Evolutionary conservation across 2,329 filamentous ascomycete species (phyloP).

Genomic region (Periconia sp.): DNA sequence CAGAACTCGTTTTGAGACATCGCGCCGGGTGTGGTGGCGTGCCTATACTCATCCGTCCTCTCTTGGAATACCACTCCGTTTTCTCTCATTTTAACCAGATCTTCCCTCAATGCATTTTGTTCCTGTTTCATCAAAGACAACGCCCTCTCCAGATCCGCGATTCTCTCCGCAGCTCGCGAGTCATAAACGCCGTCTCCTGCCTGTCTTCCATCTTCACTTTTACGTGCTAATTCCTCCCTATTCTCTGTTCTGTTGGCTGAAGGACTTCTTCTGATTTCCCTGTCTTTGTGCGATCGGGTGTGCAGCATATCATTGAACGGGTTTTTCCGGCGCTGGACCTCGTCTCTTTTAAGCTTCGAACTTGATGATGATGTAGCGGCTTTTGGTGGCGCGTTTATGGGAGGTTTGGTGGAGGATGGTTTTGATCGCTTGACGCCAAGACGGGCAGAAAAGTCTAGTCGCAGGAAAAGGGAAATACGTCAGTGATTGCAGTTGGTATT

Average conservation of each 20-base stretch:
- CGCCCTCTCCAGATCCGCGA: slow-evolving; percentile 31
- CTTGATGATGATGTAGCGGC: slow-evolving; percentile 26
- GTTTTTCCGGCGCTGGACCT: slow-evolving; percentile 30
- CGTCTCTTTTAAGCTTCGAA: slow-evolving; percentile 32
- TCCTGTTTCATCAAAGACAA: slow-evolving; percentile 25
- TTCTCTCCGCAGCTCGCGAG: slow-evolving; percentile 12
- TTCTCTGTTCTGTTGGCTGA: not conserved
- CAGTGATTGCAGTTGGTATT: slow-evolving; percentile 5
- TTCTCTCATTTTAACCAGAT: slow-evolving; percentile 26
- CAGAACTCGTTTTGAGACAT: not conserved
- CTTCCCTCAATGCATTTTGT: slow-evolving; percentile 23
- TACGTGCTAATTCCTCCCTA: not conserved
- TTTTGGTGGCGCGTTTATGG: slow-evolving; percentile 29
- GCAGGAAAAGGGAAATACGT: not conserved
- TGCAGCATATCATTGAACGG: slow-evolving; percentile 37
- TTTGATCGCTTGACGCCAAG: slow-evolving; percentile 29
- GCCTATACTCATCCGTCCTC: slow-evolving; percentile 20
- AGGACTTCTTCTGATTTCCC: slow-evolving; percentile 3
- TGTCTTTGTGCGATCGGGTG: slow-evolving; percentile 14
- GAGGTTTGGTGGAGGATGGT: slow-evolving; percentile 21
- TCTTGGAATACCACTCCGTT: slow-evolving; percentile 20
- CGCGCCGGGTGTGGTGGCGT: slow-evolving; percentile 5
- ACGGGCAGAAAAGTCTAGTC: slow-evolving; percentile 24
- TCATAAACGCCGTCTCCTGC: slow-evolving; percentile 8
- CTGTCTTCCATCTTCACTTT: slow-evolving; percentile 1